Percentiles rank a stretch among this genome's conserved stretches.
Evolutionary conservation across 345 rosid species (phyloP).

Genomic region (Eucalyptus dawsonii): DNA sequence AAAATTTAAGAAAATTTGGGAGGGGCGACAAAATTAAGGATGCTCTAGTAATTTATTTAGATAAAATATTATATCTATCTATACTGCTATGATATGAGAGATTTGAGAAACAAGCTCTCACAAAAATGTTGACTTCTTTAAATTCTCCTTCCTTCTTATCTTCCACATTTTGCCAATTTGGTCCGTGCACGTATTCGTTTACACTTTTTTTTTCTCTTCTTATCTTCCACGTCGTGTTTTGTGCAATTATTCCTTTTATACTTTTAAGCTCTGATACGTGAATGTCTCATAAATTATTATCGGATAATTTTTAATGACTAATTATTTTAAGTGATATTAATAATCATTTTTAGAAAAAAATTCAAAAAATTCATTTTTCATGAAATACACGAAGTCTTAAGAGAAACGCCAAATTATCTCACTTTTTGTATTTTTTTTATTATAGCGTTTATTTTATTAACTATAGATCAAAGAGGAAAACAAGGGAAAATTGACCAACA

Average conservation of each 20-base stretch:
- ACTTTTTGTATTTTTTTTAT: not conserved
- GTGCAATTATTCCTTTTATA: not conserved
- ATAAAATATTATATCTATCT: not conserved
- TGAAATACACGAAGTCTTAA: not conserved
- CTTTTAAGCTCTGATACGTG: not conserved
- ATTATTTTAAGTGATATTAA: not conserved
- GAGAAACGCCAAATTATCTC: not conserved
- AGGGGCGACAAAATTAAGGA: not conserved
- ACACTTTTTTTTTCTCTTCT: not conserved
- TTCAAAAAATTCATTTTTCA: not conserved
- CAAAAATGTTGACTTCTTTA: not conserved
- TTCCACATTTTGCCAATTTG: not conserved
- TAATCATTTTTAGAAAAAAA: not conserved
- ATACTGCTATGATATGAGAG: not conserved
- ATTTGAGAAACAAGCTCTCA: not conserved
- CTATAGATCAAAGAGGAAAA: too few relatives aligned
- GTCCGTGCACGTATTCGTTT: not conserved
- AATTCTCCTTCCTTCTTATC: not conserved
- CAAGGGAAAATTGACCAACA: too few relatives aligned
- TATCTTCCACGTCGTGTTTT: not conserved
- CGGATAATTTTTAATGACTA: not conserved
- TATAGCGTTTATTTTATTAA: not conserved
- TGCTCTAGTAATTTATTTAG: not conserved
- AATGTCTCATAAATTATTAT: not conserved
- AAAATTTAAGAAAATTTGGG: not conserved